Evolutionary conservation across 331 rosid genomes (phyloP).

Genomic region (Malus hybrid): DNA sequence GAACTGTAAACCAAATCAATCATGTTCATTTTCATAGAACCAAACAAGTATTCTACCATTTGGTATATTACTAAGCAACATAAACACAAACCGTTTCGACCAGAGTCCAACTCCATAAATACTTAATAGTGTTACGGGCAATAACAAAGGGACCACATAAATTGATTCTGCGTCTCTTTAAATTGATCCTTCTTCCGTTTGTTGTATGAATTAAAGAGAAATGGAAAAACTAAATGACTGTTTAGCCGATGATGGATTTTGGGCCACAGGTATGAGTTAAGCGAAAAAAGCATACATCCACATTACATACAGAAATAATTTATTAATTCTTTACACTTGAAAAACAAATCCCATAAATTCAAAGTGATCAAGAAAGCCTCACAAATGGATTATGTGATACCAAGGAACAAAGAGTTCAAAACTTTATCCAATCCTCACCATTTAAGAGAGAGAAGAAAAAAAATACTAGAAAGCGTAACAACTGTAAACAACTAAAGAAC

Average conservation of each 20-base stretch:
- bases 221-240: too few relatives aligned
- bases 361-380: background rate
- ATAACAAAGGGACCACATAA: background rate
- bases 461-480: background rate
- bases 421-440: background rate
- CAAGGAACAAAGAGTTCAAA: background rate
- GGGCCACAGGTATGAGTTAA: too few relatives aligned
- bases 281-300: background rate
- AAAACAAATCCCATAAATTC: background rate
- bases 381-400: background rate
- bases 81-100: background rate
- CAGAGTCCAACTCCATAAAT: background rate
- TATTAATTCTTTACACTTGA: background rate
- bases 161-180: background rate
- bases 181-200: background rate
- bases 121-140: background rate
- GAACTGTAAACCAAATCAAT: background rate
- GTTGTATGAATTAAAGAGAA: background rate
- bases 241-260: too few relatives aligned
- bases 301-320: background rate
- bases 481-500: background rate
- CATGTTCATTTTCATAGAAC: background rate
- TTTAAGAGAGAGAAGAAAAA: background rate
- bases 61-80: too few relatives aligned
- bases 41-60: too few relatives aligned